A percentile compares a stretch with the other conserved stretches of the same genome.
Evolutionary conservation across 208 protist genomes (phyloP).

Genomic region (Trichomonas gallinae): DNA sequence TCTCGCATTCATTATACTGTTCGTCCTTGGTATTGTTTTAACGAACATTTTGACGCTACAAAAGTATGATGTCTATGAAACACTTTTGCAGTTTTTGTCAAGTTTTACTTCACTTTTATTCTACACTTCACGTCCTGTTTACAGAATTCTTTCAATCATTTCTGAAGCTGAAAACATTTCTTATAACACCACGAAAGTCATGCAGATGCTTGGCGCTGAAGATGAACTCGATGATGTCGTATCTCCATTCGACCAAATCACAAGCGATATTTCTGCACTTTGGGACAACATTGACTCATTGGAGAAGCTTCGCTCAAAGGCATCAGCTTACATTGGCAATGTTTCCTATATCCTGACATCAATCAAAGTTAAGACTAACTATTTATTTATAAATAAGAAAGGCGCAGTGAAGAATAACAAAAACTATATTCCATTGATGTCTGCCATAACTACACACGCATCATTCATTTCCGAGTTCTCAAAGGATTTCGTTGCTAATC

Average conservation of each 20-base stretch:
- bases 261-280: neutral
- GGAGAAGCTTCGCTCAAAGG: neutral
- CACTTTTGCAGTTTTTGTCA: neutral
- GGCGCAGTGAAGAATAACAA: neutral
- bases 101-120: neutral
- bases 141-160: neutral
- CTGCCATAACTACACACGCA: neutral
- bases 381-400: neutral
- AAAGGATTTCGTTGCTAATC: neutral
- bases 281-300: neutral
- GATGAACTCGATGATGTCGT: neutral
- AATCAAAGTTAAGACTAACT: neutral
- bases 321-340: neutral
- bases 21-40: neutral
- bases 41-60: neutral
- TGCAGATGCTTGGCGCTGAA: neutral
- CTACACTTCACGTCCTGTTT: neutral
- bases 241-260: no score
- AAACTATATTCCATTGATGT: neutral
- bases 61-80: neutral
- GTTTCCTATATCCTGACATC: neutral
- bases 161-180: neutral
- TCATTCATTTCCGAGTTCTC: neutral
- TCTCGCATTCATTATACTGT: neutral
- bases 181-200: neutral